Conservation (phyloP, 78 protist genomes). For the Planoprotostelium fungivorum region DNA sequence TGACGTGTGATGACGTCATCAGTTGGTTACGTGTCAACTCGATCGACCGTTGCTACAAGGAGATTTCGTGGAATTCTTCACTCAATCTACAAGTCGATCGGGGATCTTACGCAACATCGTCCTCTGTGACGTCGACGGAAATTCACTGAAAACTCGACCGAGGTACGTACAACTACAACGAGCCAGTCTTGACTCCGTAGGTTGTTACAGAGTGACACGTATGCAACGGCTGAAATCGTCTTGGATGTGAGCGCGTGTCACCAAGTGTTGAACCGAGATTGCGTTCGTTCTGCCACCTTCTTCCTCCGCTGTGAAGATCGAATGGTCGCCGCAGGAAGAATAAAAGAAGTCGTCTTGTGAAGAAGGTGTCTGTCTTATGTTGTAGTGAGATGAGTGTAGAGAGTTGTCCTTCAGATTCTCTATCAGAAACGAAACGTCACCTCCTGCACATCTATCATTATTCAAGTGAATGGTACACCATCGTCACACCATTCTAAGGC, state of each 20-base stretch:
- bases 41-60: not conserved
- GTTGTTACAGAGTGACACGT: not conserved
- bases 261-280: not conserved
- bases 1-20: too few species aligned
- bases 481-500: too few species aligned
- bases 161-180: not conserved
- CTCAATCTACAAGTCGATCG: not conserved
- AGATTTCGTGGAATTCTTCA: not conserved
- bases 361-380: too few species aligned
- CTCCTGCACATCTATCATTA: too few species aligned
- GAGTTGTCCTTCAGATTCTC: too few species aligned
- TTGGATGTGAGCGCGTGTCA: not conserved
- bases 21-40: not conserved
- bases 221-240: not conserved
- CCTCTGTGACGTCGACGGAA: not conserved
- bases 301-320: not conserved
- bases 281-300: not conserved
- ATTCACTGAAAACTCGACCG: not conserved
- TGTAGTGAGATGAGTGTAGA: too few species aligned
- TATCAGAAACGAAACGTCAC: too few species aligned
- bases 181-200: not conserved
- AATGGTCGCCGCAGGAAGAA: not conserved
- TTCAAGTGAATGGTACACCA: too few species aligned
- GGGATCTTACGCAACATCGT: not conserved
- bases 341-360: too few species aligned